phyloP scores from a whole-genome alignment of 2,329 filamentous ascomycete genomes.

The Trichoderma sp. region DNA sequence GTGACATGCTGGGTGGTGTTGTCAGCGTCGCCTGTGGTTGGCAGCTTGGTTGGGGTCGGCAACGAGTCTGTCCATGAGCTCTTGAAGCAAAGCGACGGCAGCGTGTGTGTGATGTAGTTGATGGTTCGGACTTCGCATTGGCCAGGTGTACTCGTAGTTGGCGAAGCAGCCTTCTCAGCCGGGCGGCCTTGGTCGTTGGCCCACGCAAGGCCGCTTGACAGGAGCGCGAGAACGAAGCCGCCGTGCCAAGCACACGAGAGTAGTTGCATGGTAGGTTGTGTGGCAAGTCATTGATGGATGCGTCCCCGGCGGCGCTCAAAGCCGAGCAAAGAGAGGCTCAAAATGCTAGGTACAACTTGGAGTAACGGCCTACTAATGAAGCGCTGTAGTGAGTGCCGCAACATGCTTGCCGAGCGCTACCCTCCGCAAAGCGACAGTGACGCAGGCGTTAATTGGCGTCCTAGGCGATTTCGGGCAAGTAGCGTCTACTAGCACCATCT shows the following conservation, averaged over 20 bases:
- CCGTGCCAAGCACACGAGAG: slow-evolving; percentile 18
- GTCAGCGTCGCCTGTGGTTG: neutral
- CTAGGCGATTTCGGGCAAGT: slow-evolving; percentile 7
- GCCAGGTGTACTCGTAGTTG: slow-evolving; percentile 1
- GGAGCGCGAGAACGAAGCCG: neutral
- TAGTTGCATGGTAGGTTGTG: slow-evolving; percentile 11
- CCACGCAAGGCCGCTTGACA: slow-evolving; percentile 1
- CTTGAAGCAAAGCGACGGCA: slow-evolving; percentile 74
- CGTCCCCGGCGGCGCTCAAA: neutral
- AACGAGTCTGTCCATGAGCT: slow-evolving; percentile 55
- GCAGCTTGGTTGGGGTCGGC: slow-evolving; percentile 22
- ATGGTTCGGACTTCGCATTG: slow-evolving; percentile 64
- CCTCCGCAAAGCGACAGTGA: slow-evolving; percentile 1
- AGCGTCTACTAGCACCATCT: neutral
- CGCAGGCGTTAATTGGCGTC: neutral
- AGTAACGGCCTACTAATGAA: neutral
- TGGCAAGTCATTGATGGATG: slow-evolving; percentile 13
- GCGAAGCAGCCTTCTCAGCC: neutral
- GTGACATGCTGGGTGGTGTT: slow-evolving; percentile 1
- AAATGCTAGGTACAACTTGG: neutral
- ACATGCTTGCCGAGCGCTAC: neutral
- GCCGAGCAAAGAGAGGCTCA: neutral
- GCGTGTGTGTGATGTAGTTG: slow-evolving; percentile 78
- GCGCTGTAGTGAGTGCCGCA: neutral
- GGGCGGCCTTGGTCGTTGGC: neutral